Evolutionary conservation across 2,329 filamentous ascomycete genomes (phyloP).

Genomic region (Colletotrichum acutatum): DNA sequence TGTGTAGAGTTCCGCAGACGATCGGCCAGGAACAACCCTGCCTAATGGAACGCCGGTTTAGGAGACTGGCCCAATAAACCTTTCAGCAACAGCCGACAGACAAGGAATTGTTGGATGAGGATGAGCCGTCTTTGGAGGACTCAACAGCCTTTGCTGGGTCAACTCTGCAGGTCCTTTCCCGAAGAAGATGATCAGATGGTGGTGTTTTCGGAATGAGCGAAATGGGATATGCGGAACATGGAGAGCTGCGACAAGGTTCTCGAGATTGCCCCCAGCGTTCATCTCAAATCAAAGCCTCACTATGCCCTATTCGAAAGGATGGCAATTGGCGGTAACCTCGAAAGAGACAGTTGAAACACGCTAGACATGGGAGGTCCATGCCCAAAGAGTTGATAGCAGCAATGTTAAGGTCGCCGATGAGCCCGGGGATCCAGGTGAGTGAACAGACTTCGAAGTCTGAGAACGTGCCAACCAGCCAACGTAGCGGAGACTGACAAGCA

Average conservation of each 20-base stretch:
- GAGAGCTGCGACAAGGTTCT: conserved; percentile 33
- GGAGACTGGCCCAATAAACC: conserved; percentile 17
- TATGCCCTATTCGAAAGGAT: conserved; percentile 28
- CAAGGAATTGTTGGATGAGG: conserved; percentile 25
- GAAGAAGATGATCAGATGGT: conserved; percentile 32
- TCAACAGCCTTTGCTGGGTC: conserved; percentile 23
- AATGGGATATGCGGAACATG: conserved; percentile 36
- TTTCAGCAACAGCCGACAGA: conserved; percentile 14
- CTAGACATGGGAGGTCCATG: conserved; percentile 31
- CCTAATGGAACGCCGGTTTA: background rate
- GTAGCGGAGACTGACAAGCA: conserved; percentile 26
- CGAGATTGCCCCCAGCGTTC: conserved; percentile 36
- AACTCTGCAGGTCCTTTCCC: conserved; percentile 27
- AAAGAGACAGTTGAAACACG: conserved; percentile 36
- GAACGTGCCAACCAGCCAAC: conserved; percentile 31
- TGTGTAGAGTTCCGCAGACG: conserved; percentile 11
- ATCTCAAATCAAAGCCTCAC: conserved; percentile 37
- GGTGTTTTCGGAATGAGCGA: conserved; percentile 35
- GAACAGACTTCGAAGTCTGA: conserved; percentile 25
- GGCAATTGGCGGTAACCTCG: conserved; percentile 27
- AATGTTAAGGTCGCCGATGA: conserved; percentile 35
- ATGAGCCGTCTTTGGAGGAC: conserved; percentile 18
- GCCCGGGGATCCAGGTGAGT: conserved; percentile 9
- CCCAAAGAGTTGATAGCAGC: conserved; percentile 24
- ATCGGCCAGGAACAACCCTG: conserved; percentile 25